phyloP scores from a whole-genome alignment of 2,329 filamentous ascomycete genomes.

The Sporothrix protearum region DNA sequence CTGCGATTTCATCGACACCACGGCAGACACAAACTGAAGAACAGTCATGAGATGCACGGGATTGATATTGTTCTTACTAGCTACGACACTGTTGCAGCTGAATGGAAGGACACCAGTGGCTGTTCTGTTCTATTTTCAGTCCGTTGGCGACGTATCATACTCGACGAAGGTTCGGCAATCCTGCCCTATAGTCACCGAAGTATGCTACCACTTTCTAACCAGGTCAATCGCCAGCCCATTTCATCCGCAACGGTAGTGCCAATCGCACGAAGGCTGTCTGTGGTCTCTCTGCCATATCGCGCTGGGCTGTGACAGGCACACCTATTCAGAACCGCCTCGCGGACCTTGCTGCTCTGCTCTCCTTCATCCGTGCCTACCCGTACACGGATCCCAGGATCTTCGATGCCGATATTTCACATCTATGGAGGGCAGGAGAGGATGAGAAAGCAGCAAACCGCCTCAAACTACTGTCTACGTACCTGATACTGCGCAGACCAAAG shows the following conservation, averaged over 20 bases:
- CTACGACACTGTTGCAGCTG: not conserved
- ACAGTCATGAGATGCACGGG: not conserved
- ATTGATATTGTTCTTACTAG: not conserved
- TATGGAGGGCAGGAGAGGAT: not conserved
- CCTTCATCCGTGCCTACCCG: not conserved
- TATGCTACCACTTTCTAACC: not conserved
- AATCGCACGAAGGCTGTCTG: not conserved
- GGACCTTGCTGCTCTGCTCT: not conserved
- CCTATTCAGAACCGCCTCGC: not conserved
- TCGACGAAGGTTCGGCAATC: not conserved
- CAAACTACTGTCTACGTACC: not conserved
- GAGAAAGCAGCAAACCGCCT: not conserved
- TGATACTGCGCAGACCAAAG: not conserved
- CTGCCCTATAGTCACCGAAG: too few relatives aligned
- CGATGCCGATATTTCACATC: not conserved
- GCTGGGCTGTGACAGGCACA: not conserved
- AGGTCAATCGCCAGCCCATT: not conserved
- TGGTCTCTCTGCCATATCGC: not conserved
- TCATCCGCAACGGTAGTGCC: not conserved
- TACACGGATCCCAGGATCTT: not conserved
- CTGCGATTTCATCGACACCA: not conserved
- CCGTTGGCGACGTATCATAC: not conserved
- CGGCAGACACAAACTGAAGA: not conserved
- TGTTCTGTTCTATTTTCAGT: not conserved
- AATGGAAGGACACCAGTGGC: not conserved